phyloP scores from a whole-genome alignment of 257 asterid genomes.

The Nicotiana sylvestris region DNA sequence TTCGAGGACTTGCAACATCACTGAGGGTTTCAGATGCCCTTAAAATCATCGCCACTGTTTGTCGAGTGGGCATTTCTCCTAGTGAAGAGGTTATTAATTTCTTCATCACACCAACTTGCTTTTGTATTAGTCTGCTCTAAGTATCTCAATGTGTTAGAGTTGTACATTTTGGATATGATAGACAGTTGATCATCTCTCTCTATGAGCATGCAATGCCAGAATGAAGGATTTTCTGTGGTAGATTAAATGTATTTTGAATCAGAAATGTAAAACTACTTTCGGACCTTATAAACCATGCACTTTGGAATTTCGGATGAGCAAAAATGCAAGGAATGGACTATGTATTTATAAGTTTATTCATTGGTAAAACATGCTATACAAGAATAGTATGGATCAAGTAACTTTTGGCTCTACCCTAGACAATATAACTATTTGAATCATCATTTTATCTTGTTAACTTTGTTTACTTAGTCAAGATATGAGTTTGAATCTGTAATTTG shows the following conservation, averaged over 20 bases:
- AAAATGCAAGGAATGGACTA: background rate
- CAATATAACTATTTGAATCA: background rate
- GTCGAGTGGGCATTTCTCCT: constrained; percentile 85
- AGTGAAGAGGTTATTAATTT: constrained; percentile 63
- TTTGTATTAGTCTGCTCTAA: background rate
- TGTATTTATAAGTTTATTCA: background rate
- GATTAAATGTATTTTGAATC: background rate
- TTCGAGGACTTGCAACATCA: constrained; percentile 68
- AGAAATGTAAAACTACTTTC: background rate
- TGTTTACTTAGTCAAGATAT: background rate
- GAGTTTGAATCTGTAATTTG: background rate
- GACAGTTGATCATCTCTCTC: background rate
- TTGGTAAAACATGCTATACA: background rate
- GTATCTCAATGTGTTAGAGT: background rate
- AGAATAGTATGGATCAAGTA: background rate
- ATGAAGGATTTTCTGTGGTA: background rate
- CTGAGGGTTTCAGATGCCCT: constrained; percentile 88
- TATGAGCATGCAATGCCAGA: background rate
- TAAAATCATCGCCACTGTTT: constrained; percentile 53
- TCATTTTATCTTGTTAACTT: background rate
- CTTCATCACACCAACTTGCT: background rate
- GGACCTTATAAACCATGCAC: background rate
- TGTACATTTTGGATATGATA: background rate
- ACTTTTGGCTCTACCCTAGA: background rate
- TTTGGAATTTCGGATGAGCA: background rate